Conservation (phyloP, 129 eudicot genomes). For the Tagetes patula region DNA sequence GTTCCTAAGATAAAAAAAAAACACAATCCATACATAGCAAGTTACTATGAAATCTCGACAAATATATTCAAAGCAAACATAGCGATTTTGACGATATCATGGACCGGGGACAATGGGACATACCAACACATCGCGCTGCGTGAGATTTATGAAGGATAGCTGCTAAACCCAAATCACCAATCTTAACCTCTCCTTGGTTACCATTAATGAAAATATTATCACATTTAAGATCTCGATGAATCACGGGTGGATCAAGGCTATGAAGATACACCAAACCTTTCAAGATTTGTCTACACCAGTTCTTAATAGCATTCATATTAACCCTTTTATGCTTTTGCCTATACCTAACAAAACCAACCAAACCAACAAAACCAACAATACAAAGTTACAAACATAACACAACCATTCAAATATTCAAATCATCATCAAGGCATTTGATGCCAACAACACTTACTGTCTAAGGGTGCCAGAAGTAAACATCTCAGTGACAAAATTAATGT, state of each 20-base stretch:
- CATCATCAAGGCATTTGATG: not conserved
- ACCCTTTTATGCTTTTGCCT: slow-evolving; percentile 82
- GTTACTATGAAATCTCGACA: not conserved
- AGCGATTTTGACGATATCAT: not conserved
- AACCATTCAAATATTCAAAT: not conserved
- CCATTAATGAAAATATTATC: slow-evolving; percentile 89
- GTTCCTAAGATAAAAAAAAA: slow-evolving; percentile 52
- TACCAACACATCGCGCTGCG: slow-evolving; percentile 95
- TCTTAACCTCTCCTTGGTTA: slow-evolving; percentile 93
- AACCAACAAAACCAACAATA: not conserved
- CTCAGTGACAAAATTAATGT: slow-evolving; percentile 91
- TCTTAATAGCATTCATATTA: slow-evolving; percentile 77
- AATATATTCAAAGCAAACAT: not conserved
- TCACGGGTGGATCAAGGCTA: slow-evolving; percentile 62
- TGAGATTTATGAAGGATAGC: slow-evolving; percentile 84
- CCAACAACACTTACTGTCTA: slow-evolving; percentile 70
- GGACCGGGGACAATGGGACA: not conserved
- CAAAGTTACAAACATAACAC: not conserved
- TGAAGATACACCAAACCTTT: slow-evolving; percentile 83
- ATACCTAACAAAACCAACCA: slow-evolving; percentile 47
- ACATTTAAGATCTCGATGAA: slow-evolving; percentile 72
- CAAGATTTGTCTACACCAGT: slow-evolving; percentile 91
- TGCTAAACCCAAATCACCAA: slow-evolving; percentile 95
- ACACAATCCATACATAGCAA: not conserved
- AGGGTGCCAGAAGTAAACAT: slow-evolving; percentile 98